Conservation (phyloP, 306 rosid species). For the Citrullus mucosospermus region DNA sequence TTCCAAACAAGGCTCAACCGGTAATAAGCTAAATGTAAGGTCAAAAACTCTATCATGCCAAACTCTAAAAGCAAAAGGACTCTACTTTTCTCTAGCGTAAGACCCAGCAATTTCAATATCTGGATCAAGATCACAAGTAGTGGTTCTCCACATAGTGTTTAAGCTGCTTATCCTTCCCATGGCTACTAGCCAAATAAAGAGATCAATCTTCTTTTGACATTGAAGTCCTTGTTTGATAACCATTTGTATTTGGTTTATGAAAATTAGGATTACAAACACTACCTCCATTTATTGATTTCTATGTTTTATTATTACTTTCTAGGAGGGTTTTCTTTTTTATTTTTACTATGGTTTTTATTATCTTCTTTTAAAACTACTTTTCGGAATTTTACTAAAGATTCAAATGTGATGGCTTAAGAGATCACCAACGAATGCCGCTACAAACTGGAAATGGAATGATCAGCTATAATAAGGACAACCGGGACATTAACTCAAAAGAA, state of each 20-base stretch:
- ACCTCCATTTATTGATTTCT: no score
- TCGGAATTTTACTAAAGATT: no score
- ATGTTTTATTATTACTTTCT: no score
- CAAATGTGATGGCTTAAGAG: not conserved
- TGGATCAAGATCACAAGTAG: not conserved
- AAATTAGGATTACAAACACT: no score
- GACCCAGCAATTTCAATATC: not conserved
- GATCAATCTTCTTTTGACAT: not conserved
- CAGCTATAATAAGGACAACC: not conserved
- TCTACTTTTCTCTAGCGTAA: not conserved
- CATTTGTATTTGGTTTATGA: no score
- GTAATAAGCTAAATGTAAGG: not conserved
- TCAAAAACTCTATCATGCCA: not conserved
- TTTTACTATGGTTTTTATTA: no score
- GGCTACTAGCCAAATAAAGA: not conserved
- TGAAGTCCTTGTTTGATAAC: not conserved
- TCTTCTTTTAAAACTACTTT: no score
- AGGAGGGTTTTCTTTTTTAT: no score
- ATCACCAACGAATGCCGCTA: not conserved
- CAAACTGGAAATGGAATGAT: not conserved
- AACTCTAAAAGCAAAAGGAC: not conserved
- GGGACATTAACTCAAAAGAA: not conserved
- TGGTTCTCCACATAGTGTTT: not conserved
- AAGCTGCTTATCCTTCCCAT: not conserved
- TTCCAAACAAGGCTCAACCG: not conserved